Conservation (phyloP, 768 basidiomycete genomes). For the Atractiella rhizophila region DNA sequence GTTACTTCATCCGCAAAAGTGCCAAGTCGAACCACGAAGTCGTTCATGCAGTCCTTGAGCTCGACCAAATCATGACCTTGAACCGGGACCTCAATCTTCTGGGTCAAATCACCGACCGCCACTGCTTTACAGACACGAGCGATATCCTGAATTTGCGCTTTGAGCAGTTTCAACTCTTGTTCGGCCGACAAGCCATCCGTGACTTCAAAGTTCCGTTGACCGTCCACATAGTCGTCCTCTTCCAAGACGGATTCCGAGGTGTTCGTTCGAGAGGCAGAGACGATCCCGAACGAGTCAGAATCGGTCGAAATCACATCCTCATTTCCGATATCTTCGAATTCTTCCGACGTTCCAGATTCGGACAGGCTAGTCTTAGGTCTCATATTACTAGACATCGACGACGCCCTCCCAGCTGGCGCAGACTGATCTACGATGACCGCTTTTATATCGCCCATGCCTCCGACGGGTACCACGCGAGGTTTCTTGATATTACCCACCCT, state of each 20-base stretch:
- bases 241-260: no score
- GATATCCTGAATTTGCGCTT: slow-evolving; percentile 61
- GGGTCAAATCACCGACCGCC: slow-evolving; percentile 44
- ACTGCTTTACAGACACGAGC: slow-evolving; percentile 59
- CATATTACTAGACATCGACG: neutral
- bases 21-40: slow-evolving; percentile 42
- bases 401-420: neutral
- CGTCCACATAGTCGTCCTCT: no score
- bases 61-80: slow-evolving; percentile 57
- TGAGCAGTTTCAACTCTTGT: slow-evolving; percentile 50
- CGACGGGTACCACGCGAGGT: no score
- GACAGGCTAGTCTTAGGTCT: no score
- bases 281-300: neutral
- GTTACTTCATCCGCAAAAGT: slow-evolving; percentile 62
- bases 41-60: slow-evolving; percentile 52
- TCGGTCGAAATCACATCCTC: slow-evolving; percentile 3
- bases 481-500: no score
- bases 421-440: no score
- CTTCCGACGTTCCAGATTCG: no score
- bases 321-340: neutral
- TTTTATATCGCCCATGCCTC: no score
- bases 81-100: slow-evolving; percentile 54
- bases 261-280: no score
- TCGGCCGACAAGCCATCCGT: slow-evolving; percentile 1
- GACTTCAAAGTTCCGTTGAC: neutral